Conservation (phyloP, 192 early-diverging fungal species). For the Coemansia sp. region DNA sequence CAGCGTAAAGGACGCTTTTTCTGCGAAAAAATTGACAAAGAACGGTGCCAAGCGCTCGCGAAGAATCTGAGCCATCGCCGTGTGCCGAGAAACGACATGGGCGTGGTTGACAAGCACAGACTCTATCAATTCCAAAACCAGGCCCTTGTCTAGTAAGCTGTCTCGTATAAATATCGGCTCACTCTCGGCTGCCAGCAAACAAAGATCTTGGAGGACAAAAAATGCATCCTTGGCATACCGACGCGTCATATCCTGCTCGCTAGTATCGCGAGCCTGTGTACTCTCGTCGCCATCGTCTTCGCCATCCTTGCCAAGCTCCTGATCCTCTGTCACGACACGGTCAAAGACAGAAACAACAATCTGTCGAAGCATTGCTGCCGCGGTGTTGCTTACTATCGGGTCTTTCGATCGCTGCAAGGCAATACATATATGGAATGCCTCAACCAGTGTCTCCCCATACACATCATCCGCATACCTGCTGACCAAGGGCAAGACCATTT, state of each 20-base stretch:
- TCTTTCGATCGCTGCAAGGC: slow-evolving; percentile 81
- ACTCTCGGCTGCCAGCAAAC: slow-evolving; percentile 70
- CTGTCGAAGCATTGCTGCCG: slow-evolving; percentile 49
- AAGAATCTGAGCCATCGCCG: slow-evolving; percentile 68
- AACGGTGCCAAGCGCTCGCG: slow-evolving; percentile 85
- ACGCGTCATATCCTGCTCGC: slow-evolving; percentile 39
- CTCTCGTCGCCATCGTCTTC: not conserved
- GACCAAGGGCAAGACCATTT: slow-evolving; percentile 86
- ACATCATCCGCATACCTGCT: slow-evolving; percentile 74
- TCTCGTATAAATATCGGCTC: slow-evolving; percentile 63
- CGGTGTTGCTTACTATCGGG: slow-evolving; percentile 43
- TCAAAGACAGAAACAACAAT: slow-evolving; percentile 54
- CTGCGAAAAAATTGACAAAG: slow-evolving; percentile 93
- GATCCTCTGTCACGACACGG: slow-evolving; percentile 42
- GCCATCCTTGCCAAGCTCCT: not conserved
- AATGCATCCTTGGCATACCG: slow-evolving; percentile 80
- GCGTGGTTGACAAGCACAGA: slow-evolving; percentile 80
- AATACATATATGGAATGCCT: slow-evolving; percentile 83
- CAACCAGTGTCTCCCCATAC: slow-evolving; percentile 78
- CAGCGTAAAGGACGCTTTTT: slow-evolving; percentile 72
- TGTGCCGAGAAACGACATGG: slow-evolving; percentile 75
- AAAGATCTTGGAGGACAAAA: slow-evolving; percentile 88
- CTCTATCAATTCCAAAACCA: slow-evolving; percentile 93
- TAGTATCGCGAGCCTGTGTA: slow-evolving; percentile 8
- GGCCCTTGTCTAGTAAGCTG: slow-evolving; percentile 58